Evolutionary conservation across 495 filamentous ascomycete genomes (phyloP), one percentile per base, ranked within the genome.

Genomic region (Neurospora terricola): DNA sequence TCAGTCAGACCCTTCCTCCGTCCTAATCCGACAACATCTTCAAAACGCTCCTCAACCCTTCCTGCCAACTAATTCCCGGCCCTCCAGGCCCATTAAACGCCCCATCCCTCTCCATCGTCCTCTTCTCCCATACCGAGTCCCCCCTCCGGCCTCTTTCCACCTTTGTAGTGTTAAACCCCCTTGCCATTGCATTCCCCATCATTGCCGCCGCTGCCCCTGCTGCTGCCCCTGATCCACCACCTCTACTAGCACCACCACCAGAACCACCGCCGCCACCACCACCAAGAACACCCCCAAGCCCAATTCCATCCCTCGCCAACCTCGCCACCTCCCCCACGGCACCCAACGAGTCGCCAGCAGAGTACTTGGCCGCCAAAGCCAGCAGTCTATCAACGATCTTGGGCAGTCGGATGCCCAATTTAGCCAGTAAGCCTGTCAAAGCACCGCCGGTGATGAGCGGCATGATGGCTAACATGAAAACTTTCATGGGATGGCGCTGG

Each of bases 391-490:
- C 82, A 68, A 93, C 75, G 4, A 84, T 81, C 10, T 81, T 82
- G 1, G 94, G 94, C 76, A 97, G 77, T 48, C 89, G 84, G 54
- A 97, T 83, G 0, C 94, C 94, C 79, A 97, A 89, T 81, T 90
- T 88, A 30, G 86, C 86, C 14, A 96, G 84, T 30, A 97, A 80
- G 37, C 89, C 90, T 4, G 88, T 87, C 76, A 98, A 81, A 36
- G 92, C 90, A 7, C 94, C 94, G 69, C 92, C 92, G 0, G 90
- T 93, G 72, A 97, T 83, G 68, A 98, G 84, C 23, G 94, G 94
- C 85, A 97, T 87, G 71, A 96, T 88, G 38, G 96, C 90, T 21
- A 96, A 85, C 84, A 94, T 88, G 81, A 96, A 90, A 3, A 95
- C 91, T 81, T 94, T 96, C 75, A 93, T 76, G 0, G 94, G 94